A percentile compares a stretch with the other conserved stretches of the same genome.
phyloP scores from a whole-genome alignment of 1,284 basidiomycete genomes.

The Cryptococcus deneoformans region DNA sequence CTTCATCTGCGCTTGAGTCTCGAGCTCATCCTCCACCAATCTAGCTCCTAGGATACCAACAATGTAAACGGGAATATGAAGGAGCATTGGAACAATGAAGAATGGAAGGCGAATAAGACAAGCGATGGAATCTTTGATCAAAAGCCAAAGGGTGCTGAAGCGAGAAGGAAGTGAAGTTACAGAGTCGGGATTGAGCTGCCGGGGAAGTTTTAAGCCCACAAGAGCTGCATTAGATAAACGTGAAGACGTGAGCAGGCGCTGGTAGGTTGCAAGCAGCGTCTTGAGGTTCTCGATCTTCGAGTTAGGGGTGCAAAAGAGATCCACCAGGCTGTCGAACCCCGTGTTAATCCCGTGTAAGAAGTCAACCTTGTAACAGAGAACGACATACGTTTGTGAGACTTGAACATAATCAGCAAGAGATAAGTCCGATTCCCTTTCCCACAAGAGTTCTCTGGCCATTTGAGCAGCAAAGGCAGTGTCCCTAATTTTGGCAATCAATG shows the following conservation, averaged over 20 bases:
- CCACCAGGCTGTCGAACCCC: conserved; percentile 61
- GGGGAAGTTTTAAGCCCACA: conserved; percentile 63
- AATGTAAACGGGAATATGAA: conserved; percentile 78
- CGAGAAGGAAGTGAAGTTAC: conserved; percentile 73
- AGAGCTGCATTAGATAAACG: conserved; percentile 78
- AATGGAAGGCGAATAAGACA: conserved; percentile 73
- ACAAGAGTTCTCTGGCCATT: conserved; percentile 86
- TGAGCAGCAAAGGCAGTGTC: conserved; percentile 78
- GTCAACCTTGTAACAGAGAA: not conserved
- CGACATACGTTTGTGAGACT: conserved; percentile 82
- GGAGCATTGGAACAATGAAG: conserved; percentile 76
- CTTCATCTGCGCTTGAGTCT: conserved; percentile 90
- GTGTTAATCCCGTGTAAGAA: not conserved
- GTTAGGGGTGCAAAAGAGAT: conserved; percentile 67
- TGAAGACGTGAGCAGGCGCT: conserved; percentile 77
- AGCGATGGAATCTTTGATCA: conserved; percentile 71
- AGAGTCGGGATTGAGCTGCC: conserved; percentile 70
- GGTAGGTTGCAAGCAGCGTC: conserved; percentile 74
- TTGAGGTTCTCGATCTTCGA: conserved; percentile 61
- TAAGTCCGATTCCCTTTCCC: conserved; percentile 71
- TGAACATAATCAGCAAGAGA: conserved; percentile 72
- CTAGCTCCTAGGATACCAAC: conserved; percentile 70
- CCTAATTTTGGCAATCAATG: conserved; percentile 53
- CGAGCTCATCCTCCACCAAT: conserved; percentile 73
- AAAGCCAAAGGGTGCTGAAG: conserved; percentile 69